Percentiles rank a stretch among this genome's conserved stretches.
phyloP scores from a whole-genome alignment of 2,329 filamentous ascomycete species.

The Metarhizium anisopliae region DNA sequence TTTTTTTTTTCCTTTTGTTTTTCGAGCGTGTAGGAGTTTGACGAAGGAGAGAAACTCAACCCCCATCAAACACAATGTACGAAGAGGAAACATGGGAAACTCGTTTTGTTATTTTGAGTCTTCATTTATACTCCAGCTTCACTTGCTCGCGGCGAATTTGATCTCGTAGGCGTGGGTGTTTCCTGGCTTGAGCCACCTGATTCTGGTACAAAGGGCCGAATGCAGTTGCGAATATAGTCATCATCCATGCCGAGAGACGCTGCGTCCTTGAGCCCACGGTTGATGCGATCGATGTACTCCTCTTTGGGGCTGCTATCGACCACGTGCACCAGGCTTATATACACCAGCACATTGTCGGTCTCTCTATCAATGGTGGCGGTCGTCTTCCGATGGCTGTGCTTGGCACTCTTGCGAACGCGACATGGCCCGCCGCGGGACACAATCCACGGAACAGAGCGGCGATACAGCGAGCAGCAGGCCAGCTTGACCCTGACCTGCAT shows the following conservation, averaged over 20 bases:
- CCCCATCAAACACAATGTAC: not conserved
- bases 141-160: not conserved
- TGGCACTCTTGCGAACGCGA: slow-evolving; percentile 16
- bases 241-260: slow-evolving; percentile 23
- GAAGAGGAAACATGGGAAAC: not conserved
- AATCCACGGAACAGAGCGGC: slow-evolving; percentile 27
- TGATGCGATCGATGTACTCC: slow-evolving; percentile 32
- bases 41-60: not conserved
- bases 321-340: slow-evolving; percentile 25
- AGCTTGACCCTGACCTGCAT: slow-evolving; percentile 23
- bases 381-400: slow-evolving; percentile 3
- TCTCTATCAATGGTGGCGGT: not conserved
- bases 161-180: not conserved
- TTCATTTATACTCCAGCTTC: not conserved
- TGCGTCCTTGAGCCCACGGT: slow-evolving; percentile 27
- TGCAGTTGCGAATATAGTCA: slow-evolving; percentile 27
- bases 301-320: slow-evolving; percentile 25
- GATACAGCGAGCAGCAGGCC: slow-evolving; percentile 23
- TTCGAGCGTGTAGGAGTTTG: not conserved
- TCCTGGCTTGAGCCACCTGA: not conserved
- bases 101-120: not conserved
- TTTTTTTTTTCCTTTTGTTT: not conserved
- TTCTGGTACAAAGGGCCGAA: slow-evolving; percentile 26
- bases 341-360: slow-evolving; percentile 27
- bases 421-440: slow-evolving; percentile 26